Evolutionary conservation across 2,329 filamentous ascomycete genomes (phyloP).

Genomic region (Teratosphaeria pseudoeucalypti): DNA sequence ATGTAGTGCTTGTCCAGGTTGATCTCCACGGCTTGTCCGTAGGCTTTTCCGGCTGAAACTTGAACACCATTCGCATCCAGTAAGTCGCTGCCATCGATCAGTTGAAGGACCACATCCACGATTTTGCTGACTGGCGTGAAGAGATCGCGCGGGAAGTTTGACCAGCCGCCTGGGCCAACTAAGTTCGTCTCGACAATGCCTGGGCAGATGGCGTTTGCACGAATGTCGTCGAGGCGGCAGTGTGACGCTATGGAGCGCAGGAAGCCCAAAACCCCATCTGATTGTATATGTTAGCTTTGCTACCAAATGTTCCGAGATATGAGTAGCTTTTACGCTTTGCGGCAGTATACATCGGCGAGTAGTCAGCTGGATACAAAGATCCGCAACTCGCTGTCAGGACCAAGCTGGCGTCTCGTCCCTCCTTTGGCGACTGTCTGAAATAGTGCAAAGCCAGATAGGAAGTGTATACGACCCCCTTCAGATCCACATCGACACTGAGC

Average conservation of each 20-base stretch:
- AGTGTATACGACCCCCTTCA: slow-evolving; percentile 30
- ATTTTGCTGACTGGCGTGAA: slow-evolving; percentile 26
- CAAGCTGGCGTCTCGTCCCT: neutral
- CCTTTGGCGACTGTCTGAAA: slow-evolving; percentile 1
- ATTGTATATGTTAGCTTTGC: neutral
- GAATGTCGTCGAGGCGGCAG: slow-evolving; percentile 27
- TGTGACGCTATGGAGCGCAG: slow-evolving; percentile 27
- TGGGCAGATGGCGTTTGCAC: slow-evolving; percentile 31
- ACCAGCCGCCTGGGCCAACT: slow-evolving; percentile 25
- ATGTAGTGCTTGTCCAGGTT: slow-evolving; percentile 15
- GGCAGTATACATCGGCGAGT: slow-evolving; percentile 29
- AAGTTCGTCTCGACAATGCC: slow-evolving; percentile 30
- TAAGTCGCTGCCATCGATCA: slow-evolving; percentile 21
- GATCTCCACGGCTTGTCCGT: slow-evolving; percentile 19
- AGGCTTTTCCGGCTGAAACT: slow-evolving; percentile 11
- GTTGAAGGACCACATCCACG: slow-evolving; percentile 19
- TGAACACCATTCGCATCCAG: slow-evolving; percentile 7
- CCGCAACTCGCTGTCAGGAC: slow-evolving; percentile 3
- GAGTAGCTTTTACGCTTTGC: slow-evolving; percentile 19
- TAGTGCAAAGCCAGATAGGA: slow-evolving; percentile 29
- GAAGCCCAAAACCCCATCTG: slow-evolving; percentile 30
- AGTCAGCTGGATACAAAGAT: slow-evolving; percentile 21
- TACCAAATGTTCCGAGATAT: neutral
- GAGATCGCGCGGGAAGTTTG: slow-evolving; percentile 23
- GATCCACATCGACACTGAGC: slow-evolving; percentile 29